Base-by-base conservation (phyloP, 2,329 filamentous ascomycete species). In the Xylariaceae sp. region DNA sequence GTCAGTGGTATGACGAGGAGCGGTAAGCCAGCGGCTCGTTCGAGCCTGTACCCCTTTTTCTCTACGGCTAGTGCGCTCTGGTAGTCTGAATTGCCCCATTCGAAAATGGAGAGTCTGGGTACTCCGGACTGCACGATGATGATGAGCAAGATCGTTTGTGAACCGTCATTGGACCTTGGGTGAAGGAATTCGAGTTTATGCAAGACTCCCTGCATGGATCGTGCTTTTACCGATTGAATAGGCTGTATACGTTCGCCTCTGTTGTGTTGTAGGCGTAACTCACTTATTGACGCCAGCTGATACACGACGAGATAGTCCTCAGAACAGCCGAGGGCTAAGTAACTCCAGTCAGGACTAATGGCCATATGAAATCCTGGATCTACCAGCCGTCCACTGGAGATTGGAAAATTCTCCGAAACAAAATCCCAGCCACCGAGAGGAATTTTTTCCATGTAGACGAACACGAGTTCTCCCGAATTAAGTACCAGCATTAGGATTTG, bases 101-200 rank as follows among this genome's bases (percentile, higher is more conserved):
- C 83, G 62, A 85, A 88, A 1, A 80, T 75, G 2, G 82, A 70
- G 73, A 86, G 78, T 59, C 77, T 77, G 1, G 82, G 81, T 11
- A 74, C 72, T 1, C 80, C 79, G 37, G 76, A 75, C 39, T 74
- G 75, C 55, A 80, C 73, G 13, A 84, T 67, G 15, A 88, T 80
- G 48, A 96, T 75, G 9, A 96, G 76, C 2, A 97, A 79, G n/a
- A 95, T 87, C 49, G 95, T 83, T 66, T 87, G 86, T 56, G 86
- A 79, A 8, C 84, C 80, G 61, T 92, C 86, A 56, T 84, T 81
- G 0, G 81, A 74, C 8, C 80, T 80, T 6, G 92, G 89, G 60
- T 88, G 85, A 2, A 99, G 79, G 64, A 97, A 99, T 18, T 92
- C 88, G 79, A 97, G 87, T 66, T 90, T 89, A 67, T 93, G 80